Evolutionary conservation across 148 eudicot species (phyloP), one percentile per base, ranked within the genome.

Genomic region (Amaranthus hypochondriacus): DNA sequence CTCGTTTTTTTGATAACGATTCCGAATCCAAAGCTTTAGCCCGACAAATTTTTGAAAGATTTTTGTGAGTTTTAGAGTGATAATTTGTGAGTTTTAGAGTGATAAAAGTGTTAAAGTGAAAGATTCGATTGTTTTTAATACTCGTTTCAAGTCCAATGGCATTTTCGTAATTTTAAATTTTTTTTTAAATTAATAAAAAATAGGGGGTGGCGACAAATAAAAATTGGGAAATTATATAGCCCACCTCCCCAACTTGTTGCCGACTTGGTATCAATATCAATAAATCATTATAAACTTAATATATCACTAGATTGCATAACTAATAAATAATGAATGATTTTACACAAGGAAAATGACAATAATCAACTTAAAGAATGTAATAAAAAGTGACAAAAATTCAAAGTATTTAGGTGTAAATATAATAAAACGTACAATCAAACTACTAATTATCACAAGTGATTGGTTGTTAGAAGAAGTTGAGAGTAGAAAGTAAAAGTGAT

Each of bases 351-450:
- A 65, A 52, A 54, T 54, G 52, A 54, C 44, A 55, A 28, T 28
- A 28, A 74, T 65, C 47, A 15, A 64, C 18, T 18, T 44, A 56
- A 44, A 74, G 53, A n/a, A 47, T 10, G 11, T 47, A 18, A 66
- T 18, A 49, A 68, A 74, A 56, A 65, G 42, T 46, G 48, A 66
- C 71, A 66, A 74, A 69, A 2, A 6, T 69, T 62, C 51, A 62
- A 62, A 12, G 3, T 52, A 28, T 73, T 52, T 51, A 73, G 60
- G 59, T 62, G 5, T 73, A 39, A 12, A 61, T 48, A 48, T 9
- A 50, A 48, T 9, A 50, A 12, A 13, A 72, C 14, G 10, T 9
- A 48, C 15, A 59, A 21, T 49, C 0, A 12, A 8, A 58, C 21
- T n/a, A 58, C 9, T n/a, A 15, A 4, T 58, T 28, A 59, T 50